Conservation (phyloP, 768 basidiomycete species). For the Agrocybe pediades region DNA sequence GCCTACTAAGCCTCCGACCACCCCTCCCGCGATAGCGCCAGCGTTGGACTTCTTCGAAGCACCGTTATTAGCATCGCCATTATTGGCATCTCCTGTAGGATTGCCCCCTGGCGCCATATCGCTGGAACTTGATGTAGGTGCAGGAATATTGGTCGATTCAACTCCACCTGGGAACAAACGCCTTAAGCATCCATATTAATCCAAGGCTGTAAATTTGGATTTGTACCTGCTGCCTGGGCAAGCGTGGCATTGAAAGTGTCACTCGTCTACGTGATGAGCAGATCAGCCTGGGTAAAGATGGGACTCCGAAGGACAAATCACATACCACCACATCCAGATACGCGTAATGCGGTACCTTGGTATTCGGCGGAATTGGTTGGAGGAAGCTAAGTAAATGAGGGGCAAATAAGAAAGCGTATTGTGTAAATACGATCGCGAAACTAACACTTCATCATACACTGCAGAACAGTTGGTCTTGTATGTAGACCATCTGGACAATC, state of each 20-base stretch:
- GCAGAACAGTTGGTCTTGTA: constrained; percentile 50
- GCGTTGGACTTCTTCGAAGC: constrained; percentile 16
- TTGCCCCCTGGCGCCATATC: neutral
- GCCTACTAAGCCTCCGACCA: constrained; percentile 54
- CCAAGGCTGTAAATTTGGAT: neutral
- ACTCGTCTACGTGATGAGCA: constrained; percentile 17
- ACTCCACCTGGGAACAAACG: constrained; percentile 25
- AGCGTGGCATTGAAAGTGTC: constrained; percentile 34
- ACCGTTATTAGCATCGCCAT: neutral
- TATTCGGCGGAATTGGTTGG: constrained; percentile 39
- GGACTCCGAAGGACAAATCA: neutral
- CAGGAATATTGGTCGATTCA: constrained; percentile 33
- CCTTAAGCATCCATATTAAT: neutral
- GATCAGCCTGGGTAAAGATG: neutral
- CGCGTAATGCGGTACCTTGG: constrained; percentile 50
- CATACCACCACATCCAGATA: constrained; percentile 44
- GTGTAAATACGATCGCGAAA: neutral
- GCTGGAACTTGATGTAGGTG: constrained; percentile 20
- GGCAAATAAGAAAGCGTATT: neutral
- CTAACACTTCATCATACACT: constrained; percentile 36
- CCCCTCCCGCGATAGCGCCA: constrained; percentile 62
- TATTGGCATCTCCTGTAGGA: neutral
- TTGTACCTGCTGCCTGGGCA: constrained; percentile 30
- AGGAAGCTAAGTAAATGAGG: constrained; percentile 30
- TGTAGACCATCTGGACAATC: constrained; percentile 42